Conservation (phyloP, 768 basidiomycete genomes). For the Pisolithus marmoratus region DNA sequence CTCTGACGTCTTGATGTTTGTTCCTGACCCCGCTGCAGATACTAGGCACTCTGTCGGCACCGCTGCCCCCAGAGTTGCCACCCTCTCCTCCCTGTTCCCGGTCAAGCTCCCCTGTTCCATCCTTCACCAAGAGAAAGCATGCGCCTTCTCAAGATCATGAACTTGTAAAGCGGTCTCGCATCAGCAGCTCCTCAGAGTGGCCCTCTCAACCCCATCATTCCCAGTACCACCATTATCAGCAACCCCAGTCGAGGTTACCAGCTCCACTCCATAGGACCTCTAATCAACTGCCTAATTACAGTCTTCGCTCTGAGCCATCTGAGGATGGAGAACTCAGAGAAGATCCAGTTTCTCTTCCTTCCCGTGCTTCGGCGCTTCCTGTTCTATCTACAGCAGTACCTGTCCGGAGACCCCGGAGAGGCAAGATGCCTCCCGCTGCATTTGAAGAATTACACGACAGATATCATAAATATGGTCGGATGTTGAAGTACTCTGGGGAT, state of each 20-base stretch:
- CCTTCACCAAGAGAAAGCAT: conserved; percentile 35
- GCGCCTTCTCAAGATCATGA: conserved; percentile 21
- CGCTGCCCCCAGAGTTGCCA: conserved; percentile 40
- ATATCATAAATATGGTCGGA: conserved; percentile 64
- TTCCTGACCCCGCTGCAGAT: conserved; percentile 31
- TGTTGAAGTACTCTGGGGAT: conserved; percentile 81
- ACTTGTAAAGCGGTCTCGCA: conserved; percentile 29
- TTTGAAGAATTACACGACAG: conserved; percentile 61
- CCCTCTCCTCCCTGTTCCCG: conserved; percentile 42
- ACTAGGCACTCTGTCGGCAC: conserved; percentile 33
- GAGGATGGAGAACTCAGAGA: conserved; percentile 46
- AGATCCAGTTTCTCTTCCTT: conserved; percentile 23
- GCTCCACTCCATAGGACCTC: conserved; percentile 15
- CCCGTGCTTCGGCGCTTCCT: conserved; percentile 23
- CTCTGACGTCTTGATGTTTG: not conserved
- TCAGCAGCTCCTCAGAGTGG: conserved; percentile 16
- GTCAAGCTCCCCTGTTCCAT: conserved; percentile 34
- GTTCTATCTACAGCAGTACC: conserved; percentile 41
- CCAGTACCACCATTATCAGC: conserved; percentile 22
- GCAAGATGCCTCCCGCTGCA: conserved; percentile 41
- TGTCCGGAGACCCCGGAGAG: conserved; percentile 62
- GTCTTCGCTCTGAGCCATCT: conserved; percentile 34
- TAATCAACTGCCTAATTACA: conserved; percentile 17
- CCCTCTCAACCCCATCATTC: conserved; percentile 22
- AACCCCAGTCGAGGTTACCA: conserved; percentile 17